Base-by-base conservation (phyloP, 2,329 filamentous ascomycete species). In the Calonectria ilicicola region DNA sequence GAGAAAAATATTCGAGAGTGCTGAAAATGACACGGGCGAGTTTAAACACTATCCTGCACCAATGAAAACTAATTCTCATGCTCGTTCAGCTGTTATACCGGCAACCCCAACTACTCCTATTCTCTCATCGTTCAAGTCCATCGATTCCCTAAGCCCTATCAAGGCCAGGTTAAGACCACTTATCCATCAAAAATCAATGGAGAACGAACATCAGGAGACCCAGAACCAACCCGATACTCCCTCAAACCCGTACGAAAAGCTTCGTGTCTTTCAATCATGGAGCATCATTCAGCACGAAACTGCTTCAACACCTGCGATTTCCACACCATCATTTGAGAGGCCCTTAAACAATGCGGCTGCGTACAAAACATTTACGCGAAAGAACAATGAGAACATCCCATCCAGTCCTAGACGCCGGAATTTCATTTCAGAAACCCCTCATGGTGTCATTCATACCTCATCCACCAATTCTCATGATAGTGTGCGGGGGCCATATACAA, bases 1-100 rank as follows among this genome's bases (percentile, higher is more conserved):
- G 51, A 74, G 76, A 35, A 78, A 38, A 62, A 64, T 79, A 23
- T 80, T 80, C 29, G 78, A 80, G 51, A 26, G 32, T 9, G 56
- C 51, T 40, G 51, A 27, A 6, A 65, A 66, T 29, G 35, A 38
- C 9, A 6, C 58, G 26, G 66, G 74, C 77, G 62, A 65, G 71
- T 46, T 46, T 8, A 29, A 19, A 29, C 2, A 15, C 10, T 21
- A 26, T 17, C 23, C 26, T 60, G 21, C 23, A 19, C 23, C 32
- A 35, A 35, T 35, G 32, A 35, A 26, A 7, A 1, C 53, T 21
- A 3, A 15, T 23, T 40, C 53, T 60, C 26, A 60, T 10, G 17
- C 21, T 17, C 17, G 26, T 17, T 4, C 21, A 38, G 32, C 35
- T 40, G 53, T 17, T 6, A 14, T 7, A 40, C 23, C 53, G 17